These are phyloP conservation scores for Vitis hybrid DNA, from an alignment of 177 flowering plant species.

Conservation along the genomic window DNA sequence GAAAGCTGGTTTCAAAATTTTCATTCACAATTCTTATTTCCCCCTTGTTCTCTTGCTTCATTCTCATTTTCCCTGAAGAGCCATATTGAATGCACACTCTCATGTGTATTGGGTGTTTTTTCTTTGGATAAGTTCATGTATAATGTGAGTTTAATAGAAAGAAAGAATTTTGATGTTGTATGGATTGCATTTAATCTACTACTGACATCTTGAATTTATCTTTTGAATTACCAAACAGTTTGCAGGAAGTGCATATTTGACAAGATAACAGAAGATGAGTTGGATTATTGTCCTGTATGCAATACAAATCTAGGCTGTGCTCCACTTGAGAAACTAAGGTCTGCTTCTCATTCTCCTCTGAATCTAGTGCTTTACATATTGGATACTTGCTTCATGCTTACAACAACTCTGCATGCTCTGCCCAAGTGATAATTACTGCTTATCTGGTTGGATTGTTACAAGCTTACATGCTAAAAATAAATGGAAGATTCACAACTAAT, in stretches of 20 bases:
- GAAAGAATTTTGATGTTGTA: no score
- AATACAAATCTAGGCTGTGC: slow-evolving; percentile 25
- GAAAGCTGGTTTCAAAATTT: no score
- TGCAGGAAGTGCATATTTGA: slow-evolving; percentile 43
- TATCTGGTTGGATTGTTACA: background rate
- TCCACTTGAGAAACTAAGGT: slow-evolving; percentile 46
- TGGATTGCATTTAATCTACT: background rate
- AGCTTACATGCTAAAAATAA: no score
- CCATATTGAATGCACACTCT: no score
- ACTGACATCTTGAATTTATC: background rate
- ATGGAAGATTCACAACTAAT: no score
- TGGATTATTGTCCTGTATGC: slow-evolving; percentile 35
- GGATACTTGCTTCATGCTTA: background rate
- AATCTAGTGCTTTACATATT: background rate
- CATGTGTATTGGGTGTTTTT: no score
- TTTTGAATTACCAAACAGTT: slow-evolving; percentile 24
- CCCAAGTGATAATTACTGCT: background rate
- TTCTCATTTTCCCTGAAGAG: no score
- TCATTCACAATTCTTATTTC: no score
- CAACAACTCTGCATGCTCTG: background rate
- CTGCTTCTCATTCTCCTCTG: slow-evolving; percentile 5
- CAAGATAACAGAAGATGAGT: slow-evolving; percentile 25
- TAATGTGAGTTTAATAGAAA: no score
- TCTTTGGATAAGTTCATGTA: no score
- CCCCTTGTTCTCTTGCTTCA: no score